A percentile compares a stretch with the other conserved stretches of the same genome.
Conservation (phyloP, 164 flowering plant genomes). For the Vitis labrusca region DNA sequence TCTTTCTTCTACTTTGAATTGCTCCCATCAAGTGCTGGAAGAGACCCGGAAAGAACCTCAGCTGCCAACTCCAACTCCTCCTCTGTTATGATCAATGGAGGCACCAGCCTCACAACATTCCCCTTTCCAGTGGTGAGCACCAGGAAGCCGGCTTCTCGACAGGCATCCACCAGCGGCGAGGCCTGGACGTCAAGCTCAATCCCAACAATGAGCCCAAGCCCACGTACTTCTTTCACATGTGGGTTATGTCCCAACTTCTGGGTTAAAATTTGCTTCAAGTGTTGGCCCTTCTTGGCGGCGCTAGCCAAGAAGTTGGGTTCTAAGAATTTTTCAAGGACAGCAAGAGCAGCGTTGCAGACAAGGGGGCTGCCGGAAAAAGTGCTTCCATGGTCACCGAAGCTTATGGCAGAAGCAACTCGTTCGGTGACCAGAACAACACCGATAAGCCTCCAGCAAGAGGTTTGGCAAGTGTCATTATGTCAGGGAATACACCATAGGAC, state of each 20-base stretch:
- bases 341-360: conserved; percentile 65
- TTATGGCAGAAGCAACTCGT: conserved; percentile 64
- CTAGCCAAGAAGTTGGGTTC: conserved; percentile 57
- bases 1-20: conserved; percentile 7
- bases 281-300: conserved; percentile 66
- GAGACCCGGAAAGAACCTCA: conserved; percentile 43
- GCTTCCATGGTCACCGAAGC: conserved; percentile 82
- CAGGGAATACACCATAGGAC: conserved; percentile 69
- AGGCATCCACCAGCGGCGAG: conserved; percentile 71
- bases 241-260: conserved; percentile 55
- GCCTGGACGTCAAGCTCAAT: conserved; percentile 82
- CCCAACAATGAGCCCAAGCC: conserved; percentile 76
- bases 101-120: conserved; percentile 80
- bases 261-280: conserved; percentile 44
- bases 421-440: conserved; percentile 76
- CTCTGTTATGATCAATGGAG: conserved; percentile 82
- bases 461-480: conserved; percentile 92
- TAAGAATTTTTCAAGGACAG: conserved; percentile 66
- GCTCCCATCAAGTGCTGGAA: conserved; percentile 50
- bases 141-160: conserved; percentile 69
- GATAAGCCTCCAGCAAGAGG: conserved; percentile 94
- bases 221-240: conserved; percentile 80
- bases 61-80: conserved; percentile 63
- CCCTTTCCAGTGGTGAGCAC: conserved; percentile 91
- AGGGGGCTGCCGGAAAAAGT: conserved; percentile 85